A percentile compares a stretch with the other conserved stretches of the same genome.
Evolutionary conservation across 345 rosid genomes (phyloP).

Genomic region (Nephelium lappaceum): DNA sequence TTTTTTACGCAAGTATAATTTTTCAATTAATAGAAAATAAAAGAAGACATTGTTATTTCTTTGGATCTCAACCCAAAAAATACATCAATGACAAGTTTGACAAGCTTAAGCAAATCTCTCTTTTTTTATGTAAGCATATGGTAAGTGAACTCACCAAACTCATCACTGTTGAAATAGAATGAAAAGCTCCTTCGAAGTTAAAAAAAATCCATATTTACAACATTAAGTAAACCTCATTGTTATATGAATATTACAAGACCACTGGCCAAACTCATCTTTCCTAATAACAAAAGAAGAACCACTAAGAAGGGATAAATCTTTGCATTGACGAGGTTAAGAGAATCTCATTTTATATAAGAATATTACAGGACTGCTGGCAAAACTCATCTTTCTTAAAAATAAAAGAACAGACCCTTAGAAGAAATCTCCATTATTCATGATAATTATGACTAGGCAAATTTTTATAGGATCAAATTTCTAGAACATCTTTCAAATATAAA

Average conservation of each 20-base stretch:
- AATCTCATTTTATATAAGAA: not conserved
- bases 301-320: not conserved
- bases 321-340: not conserved
- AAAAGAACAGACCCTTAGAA: too few relatives aligned
- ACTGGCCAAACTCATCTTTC: not conserved
- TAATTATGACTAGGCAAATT: not conserved
- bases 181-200: not conserved
- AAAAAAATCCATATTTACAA: not conserved
- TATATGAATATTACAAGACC: not conserved
- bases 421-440: not conserved
- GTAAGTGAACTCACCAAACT: too few relatives aligned
- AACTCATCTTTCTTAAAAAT: not conserved
- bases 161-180: too few relatives aligned
- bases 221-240: not conserved
- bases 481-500: not conserved
- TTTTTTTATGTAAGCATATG: too few relatives aligned
- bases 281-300: not conserved
- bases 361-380: too few relatives aligned
- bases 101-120: too few relatives aligned
- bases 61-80: not conserved
- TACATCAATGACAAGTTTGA: not conserved
- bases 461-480: not conserved
- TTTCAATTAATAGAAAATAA: too few relatives aligned
- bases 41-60: not conserved
- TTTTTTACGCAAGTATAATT: too few relatives aligned